Evolutionary conservation across 2,329 filamentous ascomycete species (phyloP), one percentile per base, ranked within the genome.

Genomic region (Periglandula ipomoeae): DNA sequence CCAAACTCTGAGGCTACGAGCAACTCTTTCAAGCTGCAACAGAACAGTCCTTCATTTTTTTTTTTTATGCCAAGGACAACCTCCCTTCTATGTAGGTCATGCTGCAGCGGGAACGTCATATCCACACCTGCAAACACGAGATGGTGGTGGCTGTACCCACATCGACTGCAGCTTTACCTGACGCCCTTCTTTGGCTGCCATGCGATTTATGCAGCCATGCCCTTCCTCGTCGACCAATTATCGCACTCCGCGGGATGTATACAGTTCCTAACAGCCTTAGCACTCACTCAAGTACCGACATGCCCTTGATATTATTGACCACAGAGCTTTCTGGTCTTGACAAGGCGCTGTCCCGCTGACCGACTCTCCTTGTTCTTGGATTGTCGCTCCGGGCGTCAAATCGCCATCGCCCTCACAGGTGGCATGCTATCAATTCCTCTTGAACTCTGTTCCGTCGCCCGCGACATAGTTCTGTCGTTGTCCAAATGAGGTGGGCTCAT

Each of bases 61-160:
- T 15, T 11, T 27, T 27, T 5, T 5, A 30, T 40, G 17, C 26
- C 26, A 15, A 41, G 26, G 24, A 35, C 42, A 46, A 46, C 39
- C 42, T 37, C 38, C 26, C 20, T 45, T 48, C 50, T 49, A 42
- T 40, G 51, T n/a, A n/a, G n/a, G n/a, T 48, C 46, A 48, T 11
- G 46, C 19, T 41, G 46, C 43, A 44, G 51, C 49, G 34, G 40
- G 19, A 52, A 50, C 46, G 48, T 46, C 48, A 50, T 48, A 23
- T 43, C 46, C 48, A 48, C 46, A 45, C 23, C 34, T 47, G 39
- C 49, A 48, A 47, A 44, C 46, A 49, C 51, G 43, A 51, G 17
- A 42, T 42, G 48, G 37, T 47, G 49, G 46, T 43, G 42, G 37
- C 41, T 22, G 48, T 41, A 32, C n/a, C 44, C 40, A 44, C 45